Evolutionary conservation across 495 filamentous ascomycete species (phyloP), one percentile per base, ranked within the genome.

Genomic region (Penicillium antarcticum): DNA sequence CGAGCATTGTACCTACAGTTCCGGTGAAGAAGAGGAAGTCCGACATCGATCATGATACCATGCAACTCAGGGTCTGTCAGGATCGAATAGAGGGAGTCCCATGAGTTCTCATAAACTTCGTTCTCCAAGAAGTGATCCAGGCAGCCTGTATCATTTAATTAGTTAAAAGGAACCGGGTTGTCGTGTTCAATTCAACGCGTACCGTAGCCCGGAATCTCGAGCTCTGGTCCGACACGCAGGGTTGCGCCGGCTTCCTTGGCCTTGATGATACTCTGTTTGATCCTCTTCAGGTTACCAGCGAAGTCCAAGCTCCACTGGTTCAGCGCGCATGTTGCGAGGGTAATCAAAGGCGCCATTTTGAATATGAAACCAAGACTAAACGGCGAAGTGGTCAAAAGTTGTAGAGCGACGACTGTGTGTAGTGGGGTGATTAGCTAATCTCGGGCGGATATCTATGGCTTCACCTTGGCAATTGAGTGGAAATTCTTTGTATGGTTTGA

Each of bases 41-140:
- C 88, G 41, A 92, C 77, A 63, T 92, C 91, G 7, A 95, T 65
- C 18, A 97, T 73, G 58, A 95, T 95, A 62, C 83, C 87, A 58
- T 89, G 75, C 50, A 81, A 87, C 34, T 76, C 75, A 18, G 77
- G 61, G 62, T 95, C 78, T 18, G 69, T 66, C 14, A 96, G 58
- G 16, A 63, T 61, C 33, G 45, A 51, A 19, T 69, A 73, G 1
- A 92, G 75, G 76, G 85, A 81, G 56, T 95, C 88, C 81, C 85
- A 86, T 8, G 80, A 86, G 62, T 91, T 85, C 9, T 84, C 67
- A 63, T 81, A 87, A 11, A 80, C 70, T 42, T 73, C 71, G 12
- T 57, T 66, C 48, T 71, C 69, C 8, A 68, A 58, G 42, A 63
- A 63, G 14, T 52, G 56, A 36, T 62, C 60, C 12, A 62, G 50